Conservation (phyloP, 805 yeast species). For the Zygoascus flipseniorum region DNA sequence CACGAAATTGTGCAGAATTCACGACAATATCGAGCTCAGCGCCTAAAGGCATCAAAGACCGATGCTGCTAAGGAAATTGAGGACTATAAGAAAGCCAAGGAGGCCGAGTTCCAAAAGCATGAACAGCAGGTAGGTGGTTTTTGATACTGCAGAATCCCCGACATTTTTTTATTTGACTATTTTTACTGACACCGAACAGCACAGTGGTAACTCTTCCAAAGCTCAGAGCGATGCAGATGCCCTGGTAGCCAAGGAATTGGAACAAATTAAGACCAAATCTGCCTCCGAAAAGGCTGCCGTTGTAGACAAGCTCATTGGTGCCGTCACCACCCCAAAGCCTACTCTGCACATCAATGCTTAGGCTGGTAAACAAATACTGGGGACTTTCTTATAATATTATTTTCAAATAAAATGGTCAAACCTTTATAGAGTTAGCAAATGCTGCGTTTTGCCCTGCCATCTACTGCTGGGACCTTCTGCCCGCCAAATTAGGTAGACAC, state of each 20-base stretch:
- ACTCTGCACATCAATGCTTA: conserved; percentile 73
- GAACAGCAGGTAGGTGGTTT: conserved; percentile 42
- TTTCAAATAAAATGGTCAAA: too few relatives aligned
- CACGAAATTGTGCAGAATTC: conserved; percentile 92
- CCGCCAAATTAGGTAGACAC: too few relatives aligned
- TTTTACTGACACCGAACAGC: conserved; percentile 24
- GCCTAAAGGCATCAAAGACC: conserved; percentile 85
- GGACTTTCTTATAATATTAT: too few relatives aligned
- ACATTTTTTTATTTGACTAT: not conserved
- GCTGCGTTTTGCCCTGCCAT: too few relatives aligned
- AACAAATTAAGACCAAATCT: conserved; percentile 57
- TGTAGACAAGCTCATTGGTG: conserved; percentile 66
- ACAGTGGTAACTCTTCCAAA: conserved; percentile 62
- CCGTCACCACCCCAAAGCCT: conserved; percentile 72
- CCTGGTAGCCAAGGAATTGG: conserved; percentile 61
- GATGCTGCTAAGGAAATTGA: conserved; percentile 89
- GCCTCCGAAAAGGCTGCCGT: conserved; percentile 57
- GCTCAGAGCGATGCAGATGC: conserved; percentile 74
- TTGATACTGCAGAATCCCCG: not conserved
- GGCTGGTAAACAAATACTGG: not conserved
- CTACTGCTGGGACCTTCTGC: too few relatives aligned
- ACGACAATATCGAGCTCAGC: conserved; percentile 78
- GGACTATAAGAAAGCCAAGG: conserved; percentile 77
- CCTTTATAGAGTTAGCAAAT: too few relatives aligned
- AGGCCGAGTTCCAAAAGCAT: conserved; percentile 63